Evolutionary conservation across 768 basidiomycete species (phyloP).

Genomic region (Lactarius sp.): DNA sequence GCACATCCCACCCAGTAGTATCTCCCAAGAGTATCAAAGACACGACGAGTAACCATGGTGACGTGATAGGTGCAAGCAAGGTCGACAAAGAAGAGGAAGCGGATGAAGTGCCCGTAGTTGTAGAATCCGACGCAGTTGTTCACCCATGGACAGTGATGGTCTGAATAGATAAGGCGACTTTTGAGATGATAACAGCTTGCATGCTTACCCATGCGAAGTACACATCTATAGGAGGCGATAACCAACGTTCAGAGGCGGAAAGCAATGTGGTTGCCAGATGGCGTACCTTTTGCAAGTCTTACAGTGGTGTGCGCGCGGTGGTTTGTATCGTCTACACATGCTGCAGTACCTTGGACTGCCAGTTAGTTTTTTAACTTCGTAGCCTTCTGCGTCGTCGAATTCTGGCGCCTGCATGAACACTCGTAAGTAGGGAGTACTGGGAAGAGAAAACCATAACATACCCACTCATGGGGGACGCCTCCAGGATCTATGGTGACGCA

Average conservation of each 20-base stretch:
- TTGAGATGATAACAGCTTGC: background rate
- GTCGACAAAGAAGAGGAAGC: constrained; percentile 91
- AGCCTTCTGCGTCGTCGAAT: constrained; percentile 55
- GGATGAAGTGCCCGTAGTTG: constrained; percentile 86
- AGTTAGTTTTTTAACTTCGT: constrained; percentile 87
- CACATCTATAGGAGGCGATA: constrained; percentile 46
- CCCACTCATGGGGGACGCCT: constrained; percentile 73
- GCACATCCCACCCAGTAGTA: constrained; percentile 46
- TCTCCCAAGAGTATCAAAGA: constrained; percentile 41
- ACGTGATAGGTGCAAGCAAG: constrained; percentile 85
- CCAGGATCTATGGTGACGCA: constrained; percentile 86
- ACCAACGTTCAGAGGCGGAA: background rate
- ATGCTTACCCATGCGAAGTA: constrained; percentile 80
- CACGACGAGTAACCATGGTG: constrained; percentile 69
- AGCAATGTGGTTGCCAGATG: constrained; percentile 15
- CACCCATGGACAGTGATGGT: constrained; percentile 91
- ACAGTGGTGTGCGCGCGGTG: constrained; percentile 91
- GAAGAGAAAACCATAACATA: constrained; percentile 33
- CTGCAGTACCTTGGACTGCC: constrained; percentile 82
- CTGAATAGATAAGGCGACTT: constrained; percentile 35
- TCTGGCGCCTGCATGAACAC: constrained; percentile 61
- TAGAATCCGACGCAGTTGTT: constrained; percentile 92
- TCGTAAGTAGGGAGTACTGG: background rate
- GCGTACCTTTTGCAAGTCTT: constrained; percentile 75
- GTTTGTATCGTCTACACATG: constrained; percentile 80